phyloP scores from a whole-genome alignment of 768 basidiomycete species.

The Leccinum pellstonianum region DNA sequence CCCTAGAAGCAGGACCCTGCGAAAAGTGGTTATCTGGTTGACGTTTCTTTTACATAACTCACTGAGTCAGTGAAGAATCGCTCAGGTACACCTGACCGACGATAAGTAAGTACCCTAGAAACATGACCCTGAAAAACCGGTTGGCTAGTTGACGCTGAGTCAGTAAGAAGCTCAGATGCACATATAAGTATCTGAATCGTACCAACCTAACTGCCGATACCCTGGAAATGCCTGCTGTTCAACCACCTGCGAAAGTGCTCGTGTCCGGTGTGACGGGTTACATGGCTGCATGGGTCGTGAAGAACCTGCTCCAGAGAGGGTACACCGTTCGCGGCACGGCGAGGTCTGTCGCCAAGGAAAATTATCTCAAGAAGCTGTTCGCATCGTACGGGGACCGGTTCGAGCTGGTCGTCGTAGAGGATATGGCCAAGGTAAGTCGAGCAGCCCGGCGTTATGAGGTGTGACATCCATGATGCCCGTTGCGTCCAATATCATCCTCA shows the following conservation, averaged over 20 bases:
- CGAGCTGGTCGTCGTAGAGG: constrained; percentile 64
- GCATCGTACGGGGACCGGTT: constrained; percentile 54
- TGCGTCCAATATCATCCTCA: neutral
- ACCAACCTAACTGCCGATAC: neutral
- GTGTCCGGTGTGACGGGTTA: constrained; percentile 26
- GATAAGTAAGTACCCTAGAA: too few species aligned
- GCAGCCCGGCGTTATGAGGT: neutral
- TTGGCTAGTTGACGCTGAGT: too few species aligned
- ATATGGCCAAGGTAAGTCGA: constrained; percentile 53
- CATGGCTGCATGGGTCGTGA: constrained; percentile 47
- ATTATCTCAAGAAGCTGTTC: constrained; percentile 55
- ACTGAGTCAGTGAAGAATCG: too few species aligned
- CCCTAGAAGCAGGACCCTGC: too few species aligned
- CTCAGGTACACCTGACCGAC: too few species aligned
- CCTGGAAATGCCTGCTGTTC: constrained; percentile 23
- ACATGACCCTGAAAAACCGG: too few species aligned
- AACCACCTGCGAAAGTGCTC: constrained; percentile 29
- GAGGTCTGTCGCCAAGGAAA: constrained; percentile 58
- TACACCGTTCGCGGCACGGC: constrained; percentile 67
- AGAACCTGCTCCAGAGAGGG: constrained; percentile 55
- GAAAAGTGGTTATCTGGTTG: too few species aligned
- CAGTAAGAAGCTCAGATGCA: too few species aligned
- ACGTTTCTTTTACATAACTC: too few species aligned
- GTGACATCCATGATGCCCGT: neutral
- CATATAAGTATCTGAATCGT: too few species aligned